These are phyloP conservation scores for Albifimbria verrucaria DNA, from an alignment of 2,329 filamentous ascomycete genomes.

Conservation along the genomic window DNA sequence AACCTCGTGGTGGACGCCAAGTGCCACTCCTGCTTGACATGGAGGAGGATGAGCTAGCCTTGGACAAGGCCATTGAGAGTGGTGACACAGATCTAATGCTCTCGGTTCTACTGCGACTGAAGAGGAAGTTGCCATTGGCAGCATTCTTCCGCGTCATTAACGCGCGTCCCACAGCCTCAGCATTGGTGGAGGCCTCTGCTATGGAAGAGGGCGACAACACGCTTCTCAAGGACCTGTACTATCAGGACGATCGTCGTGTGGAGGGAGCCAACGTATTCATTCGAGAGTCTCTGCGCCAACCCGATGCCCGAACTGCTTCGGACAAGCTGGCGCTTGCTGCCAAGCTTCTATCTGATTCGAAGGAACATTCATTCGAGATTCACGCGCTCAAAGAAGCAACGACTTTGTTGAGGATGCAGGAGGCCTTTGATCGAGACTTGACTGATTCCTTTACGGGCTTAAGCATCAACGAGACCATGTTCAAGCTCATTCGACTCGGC, in stretches of 20 bases:
- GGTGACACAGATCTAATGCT: constrained; percentile 93
- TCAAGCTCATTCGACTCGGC: constrained; percentile 77
- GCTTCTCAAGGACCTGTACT: constrained; percentile 91
- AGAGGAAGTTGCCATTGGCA: constrained; percentile 84
- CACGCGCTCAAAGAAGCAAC: constrained; percentile 75
- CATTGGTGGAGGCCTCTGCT: constrained; percentile 84
- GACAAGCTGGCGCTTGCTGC: constrained; percentile 88
- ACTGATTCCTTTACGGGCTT: constrained; percentile 75
- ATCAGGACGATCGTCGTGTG: constrained; percentile 88
- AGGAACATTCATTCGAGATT: constrained; percentile 73
- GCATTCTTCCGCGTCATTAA: constrained; percentile 93
- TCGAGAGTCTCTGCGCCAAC: constrained; percentile 74
- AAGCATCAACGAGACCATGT: constrained; percentile 87
- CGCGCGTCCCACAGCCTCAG: constrained; percentile 77
- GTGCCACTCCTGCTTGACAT: constrained; percentile 90
- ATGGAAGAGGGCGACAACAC: constrained; percentile 66
- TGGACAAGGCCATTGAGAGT: constrained; percentile 95
- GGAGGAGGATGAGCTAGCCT: constrained; percentile 91
- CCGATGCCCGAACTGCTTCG: constrained; percentile 63
- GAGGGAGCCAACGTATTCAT: constrained; percentile 88
- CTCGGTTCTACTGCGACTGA: constrained; percentile 81
- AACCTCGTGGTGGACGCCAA: constrained; percentile 91
- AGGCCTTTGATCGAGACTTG: constrained; percentile 80
- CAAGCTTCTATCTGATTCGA: constrained; percentile 79
- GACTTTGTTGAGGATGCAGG: constrained; percentile 79